Conservation (phyloP, 257 asterid species). For the Prunella vulgaris region DNA sequence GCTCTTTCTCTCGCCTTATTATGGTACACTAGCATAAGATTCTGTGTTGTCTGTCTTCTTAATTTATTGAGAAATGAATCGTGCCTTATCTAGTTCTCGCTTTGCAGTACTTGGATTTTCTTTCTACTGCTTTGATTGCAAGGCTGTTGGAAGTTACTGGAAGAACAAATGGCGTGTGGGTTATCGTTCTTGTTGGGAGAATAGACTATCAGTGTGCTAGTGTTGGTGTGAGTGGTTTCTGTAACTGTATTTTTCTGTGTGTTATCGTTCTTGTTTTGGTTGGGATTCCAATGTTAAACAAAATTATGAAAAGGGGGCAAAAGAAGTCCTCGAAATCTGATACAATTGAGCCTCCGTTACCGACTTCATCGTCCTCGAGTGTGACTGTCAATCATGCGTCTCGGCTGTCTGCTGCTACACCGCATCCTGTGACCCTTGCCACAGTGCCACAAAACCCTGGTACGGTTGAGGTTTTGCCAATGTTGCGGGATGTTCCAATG, state of each 20-base stretch:
- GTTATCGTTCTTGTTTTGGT: constrained; percentile 7
- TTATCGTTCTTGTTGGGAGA: constrained; percentile 14
- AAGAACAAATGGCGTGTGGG: constrained; percentile 14
- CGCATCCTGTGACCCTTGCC: constrained; percentile 44
- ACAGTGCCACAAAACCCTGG: constrained; percentile 46
- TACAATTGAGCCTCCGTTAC: constrained; percentile 46
- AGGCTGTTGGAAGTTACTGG: constrained; percentile 23
- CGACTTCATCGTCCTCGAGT: constrained; percentile 29
- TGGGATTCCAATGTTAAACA: constrained; percentile 44
- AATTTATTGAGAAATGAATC: constrained; percentile 8
- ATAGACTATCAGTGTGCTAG: constrained; percentile 15
- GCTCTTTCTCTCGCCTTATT: neutral
- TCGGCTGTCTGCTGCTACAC: constrained; percentile 33
- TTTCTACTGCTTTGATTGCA: constrained; percentile 19
- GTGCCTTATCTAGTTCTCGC: constrained; percentile 5
- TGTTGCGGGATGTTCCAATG: constrained; percentile 65
- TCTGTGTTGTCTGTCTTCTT: neutral
- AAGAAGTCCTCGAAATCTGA: constrained; percentile 50
- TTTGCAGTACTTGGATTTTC: constrained; percentile 16
- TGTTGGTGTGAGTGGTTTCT: constrained; percentile 13
- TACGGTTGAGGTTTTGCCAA: constrained; percentile 65
- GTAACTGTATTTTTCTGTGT: neutral
- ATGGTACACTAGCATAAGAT: neutral
- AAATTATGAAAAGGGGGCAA: constrained; percentile 62
- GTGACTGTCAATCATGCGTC: constrained; percentile 51